These are phyloP conservation scores for Phytophthora ramorum DNA, from an alignment of 352 stramenopile genomes.

Conservation along the genomic window DNA sequence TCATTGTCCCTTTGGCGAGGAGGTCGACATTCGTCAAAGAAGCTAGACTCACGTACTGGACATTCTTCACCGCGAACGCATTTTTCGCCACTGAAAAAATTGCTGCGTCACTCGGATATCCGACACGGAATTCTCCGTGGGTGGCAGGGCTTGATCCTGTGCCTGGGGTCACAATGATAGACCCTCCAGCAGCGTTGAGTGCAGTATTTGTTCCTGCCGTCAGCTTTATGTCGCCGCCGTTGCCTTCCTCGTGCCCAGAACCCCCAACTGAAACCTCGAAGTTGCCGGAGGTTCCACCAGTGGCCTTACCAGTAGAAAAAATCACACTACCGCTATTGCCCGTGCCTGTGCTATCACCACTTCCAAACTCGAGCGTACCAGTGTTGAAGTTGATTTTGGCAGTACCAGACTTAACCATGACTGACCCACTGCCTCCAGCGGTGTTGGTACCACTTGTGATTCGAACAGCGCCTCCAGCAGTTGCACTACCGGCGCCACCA, in stretches of 20 bases:
- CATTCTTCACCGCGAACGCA: slow-evolving; percentile 43
- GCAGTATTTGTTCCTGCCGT: slow-evolving; percentile 40
- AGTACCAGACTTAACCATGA: slow-evolving; percentile 35
- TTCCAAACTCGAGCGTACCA: slow-evolving; percentile 41
- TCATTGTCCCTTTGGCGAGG: slow-evolving; percentile 33
- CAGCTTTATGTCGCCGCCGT: slow-evolving; percentile 42
- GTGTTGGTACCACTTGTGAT: slow-evolving; percentile 36
- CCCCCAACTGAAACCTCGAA: slow-evolving; percentile 49
- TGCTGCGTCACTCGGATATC: slow-evolving; percentile 35
- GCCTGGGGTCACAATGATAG: slow-evolving; percentile 51
- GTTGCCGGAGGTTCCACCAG: slow-evolving; percentile 35
- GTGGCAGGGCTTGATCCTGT: slow-evolving; percentile 27
- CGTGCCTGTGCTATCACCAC: slow-evolving; percentile 25
- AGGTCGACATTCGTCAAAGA: slow-evolving; percentile 44
- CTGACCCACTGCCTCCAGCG: slow-evolving; percentile 37
- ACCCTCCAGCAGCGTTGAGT: slow-evolving; percentile 39
- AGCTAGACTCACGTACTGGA: slow-evolving; percentile 38
- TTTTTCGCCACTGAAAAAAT: slow-evolving; percentile 45
- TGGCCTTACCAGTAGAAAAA: slow-evolving; percentile 41
- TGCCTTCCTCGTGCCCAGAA: slow-evolving; percentile 30
- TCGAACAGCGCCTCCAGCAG: slow-evolving; percentile 22
- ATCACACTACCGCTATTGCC: slow-evolving; percentile 50
- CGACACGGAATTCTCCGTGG: slow-evolving; percentile 50
- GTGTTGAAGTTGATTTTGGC: slow-evolving; percentile 33
- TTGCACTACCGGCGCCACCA: slow-evolving; percentile 33